Base-by-base conservation (phyloP, 2,329 filamentous ascomycete genomes). In the Podosphaera xanthii region DNA sequence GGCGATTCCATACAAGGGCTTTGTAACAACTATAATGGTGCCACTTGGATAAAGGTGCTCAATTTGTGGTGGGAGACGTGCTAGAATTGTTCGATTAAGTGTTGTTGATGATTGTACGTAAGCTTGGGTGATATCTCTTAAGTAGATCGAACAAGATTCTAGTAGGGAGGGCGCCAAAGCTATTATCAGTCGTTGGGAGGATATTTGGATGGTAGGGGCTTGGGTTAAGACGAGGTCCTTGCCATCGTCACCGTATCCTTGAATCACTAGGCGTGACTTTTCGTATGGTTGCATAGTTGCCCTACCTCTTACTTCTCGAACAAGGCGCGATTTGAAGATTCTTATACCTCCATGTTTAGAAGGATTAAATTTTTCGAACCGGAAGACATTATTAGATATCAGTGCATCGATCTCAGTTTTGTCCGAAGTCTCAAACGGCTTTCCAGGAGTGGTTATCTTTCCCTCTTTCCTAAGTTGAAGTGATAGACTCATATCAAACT, bases 1-100 rank as follows among this genome's bases (percentile, higher is more conserved):
- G 14, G 58, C 6, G n/a, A 59, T 44, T 57, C 52, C 52, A 31
- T 59, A 57, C 31, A 59, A 42, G 7, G 58, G 58, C 10, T 57
- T 56, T 30, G 36, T 34, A 1, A 59, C 52, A 1, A 38, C 52
- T 34, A 55, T 55, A 2, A 55, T 38, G 4, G 52, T 55, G 12
- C 22, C 34, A 35, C 22, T n/a, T 5, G 52, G 31, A 35, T 54
- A 54, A n/a, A 5, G 3, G 36, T 36, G 3, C 5, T 22, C 7
- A 9, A 57, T 42, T 44, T 59, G 10, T 31, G 7, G 12, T 6
- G 59, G 54, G 5, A n/a, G 35, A 22, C 40, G n/a, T 33, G 40
- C 46, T 14, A 34, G 33, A 36, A 57, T 40, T 12, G 12, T 10
- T 46, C 53, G 52, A 31, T 52, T 50, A 12, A 57, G 54, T 7